Evolutionary conservation across 2,329 filamentous ascomycete species (phyloP).

Genomic region (Penicillium sp.): DNA sequence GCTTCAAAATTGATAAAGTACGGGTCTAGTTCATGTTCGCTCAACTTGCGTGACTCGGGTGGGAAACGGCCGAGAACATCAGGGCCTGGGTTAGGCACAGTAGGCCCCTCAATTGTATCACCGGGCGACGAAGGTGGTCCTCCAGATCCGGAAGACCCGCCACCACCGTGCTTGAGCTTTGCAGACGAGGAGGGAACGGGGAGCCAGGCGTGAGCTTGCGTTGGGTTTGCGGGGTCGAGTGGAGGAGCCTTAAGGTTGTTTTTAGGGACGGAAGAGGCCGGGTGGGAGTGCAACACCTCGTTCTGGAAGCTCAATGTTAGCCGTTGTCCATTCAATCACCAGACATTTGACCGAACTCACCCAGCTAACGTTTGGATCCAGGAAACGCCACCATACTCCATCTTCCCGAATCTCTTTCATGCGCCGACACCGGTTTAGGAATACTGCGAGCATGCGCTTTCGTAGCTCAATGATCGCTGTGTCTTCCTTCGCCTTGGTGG

Average conservation of each 20-base stretch:
- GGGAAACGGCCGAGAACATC: constrained; percentile 82
- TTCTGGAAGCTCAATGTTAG: constrained; percentile 60
- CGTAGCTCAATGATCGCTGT: constrained; percentile 94
- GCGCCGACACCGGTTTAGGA: constrained; percentile 87
- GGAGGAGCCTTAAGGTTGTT: constrained; percentile 95
- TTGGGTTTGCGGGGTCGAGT: constrained; percentile 90
- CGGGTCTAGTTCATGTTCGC: constrained; percentile 89
- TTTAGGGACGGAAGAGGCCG: constrained; percentile 89
- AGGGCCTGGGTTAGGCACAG: constrained; percentile 63
- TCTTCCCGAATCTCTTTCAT: constrained; percentile 94
- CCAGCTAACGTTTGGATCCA: constrained; percentile 99
- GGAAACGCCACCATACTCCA: constrained; percentile 95
- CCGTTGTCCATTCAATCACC: neutral
- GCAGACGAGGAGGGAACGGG: constrained; percentile 85
- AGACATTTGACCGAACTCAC: constrained; percentile 57
- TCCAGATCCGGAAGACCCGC: constrained; percentile 48
- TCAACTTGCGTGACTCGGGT: constrained; percentile 74
- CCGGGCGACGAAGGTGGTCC: constrained; percentile 51
- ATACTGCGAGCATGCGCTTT: constrained; percentile 96
- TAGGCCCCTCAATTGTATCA: constrained; percentile 59
- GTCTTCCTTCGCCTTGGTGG: constrained; percentile 97
- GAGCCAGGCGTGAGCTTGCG: constrained; percentile 82
- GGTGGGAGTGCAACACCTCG: constrained; percentile 92
- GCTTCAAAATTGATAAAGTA: constrained; percentile 95
- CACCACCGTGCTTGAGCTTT: constrained; percentile 70